Evolutionary conservation across 495 filamentous ascomycete genomes (phyloP).

Genomic region (Aspergillus sclerotiicarbonarius): DNA sequence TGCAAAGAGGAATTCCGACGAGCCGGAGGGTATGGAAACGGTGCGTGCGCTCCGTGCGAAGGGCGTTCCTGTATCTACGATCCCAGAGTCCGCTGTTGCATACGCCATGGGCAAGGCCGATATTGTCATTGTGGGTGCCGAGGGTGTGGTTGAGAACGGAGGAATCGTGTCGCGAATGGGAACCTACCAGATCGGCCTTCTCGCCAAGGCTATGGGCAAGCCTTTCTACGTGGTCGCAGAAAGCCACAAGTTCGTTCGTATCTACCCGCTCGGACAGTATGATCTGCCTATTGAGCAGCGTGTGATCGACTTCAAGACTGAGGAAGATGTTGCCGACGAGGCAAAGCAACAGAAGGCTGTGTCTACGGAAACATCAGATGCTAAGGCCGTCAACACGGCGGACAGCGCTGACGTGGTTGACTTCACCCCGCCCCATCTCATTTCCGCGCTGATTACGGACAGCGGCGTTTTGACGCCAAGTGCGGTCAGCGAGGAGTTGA

Average conservation of each 20-base stretch:
- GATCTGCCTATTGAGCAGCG: conserved; percentile 74
- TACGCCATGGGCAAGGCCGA: conserved; percentile 80
- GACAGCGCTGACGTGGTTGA: conserved; percentile 63
- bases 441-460: conserved; percentile 78
- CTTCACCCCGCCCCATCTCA: conserved; percentile 80
- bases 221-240: conserved; percentile 91
- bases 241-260: conserved; percentile 88
- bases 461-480: conserved; percentile 71
- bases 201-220: conserved; percentile 74
- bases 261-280: conserved; percentile 76
- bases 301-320: conserved; percentile 66
- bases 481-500: conserved; percentile 74
- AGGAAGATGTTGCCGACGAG: conserved; percentile 48
- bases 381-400: conserved; percentile 5
- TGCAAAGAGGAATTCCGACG: conserved; percentile 35
- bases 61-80: conserved; percentile 80
- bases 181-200: conserved; percentile 82
- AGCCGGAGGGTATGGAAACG: conserved; percentile 57
- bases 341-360: conserved; percentile 30
- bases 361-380: conserved; percentile 3
- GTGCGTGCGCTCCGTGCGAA: conserved; percentile 67
- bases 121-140: conserved; percentile 87
- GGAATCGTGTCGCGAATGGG: conserved; percentile 88
- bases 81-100: conserved; percentile 76
- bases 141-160: conserved; percentile 91